Evolutionary conservation across 805 yeast genomes (phyloP), one percentile per base, ranked within the genome.

Genomic region (Lipomyces sp.): DNA sequence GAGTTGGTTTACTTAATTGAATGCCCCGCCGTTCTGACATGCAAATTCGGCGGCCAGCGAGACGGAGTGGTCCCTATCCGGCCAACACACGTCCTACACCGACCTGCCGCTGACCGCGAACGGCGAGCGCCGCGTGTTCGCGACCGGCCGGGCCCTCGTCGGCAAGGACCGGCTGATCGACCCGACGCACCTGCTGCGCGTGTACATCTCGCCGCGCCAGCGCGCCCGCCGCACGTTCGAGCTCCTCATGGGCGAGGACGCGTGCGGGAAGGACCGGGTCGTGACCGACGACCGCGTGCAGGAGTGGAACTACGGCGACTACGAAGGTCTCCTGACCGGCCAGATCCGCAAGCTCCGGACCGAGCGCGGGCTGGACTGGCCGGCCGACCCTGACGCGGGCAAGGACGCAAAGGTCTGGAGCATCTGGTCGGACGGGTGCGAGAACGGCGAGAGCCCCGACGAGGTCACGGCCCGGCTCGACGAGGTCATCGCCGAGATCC

Each of bases 221-320:
- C 76, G 98, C 57, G 96, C 97, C 2, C 73, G 75, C 46, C 81
- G 81, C 57, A 90, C 98, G 0, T 78, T 80, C 45, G 76, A 83
- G 16, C 72, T 89, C 53, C 71, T 89, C 21, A 39, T 58, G 21
- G 58, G 57, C 29, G 50, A 43, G 26, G 42, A 51, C 36, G 31
- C 31, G 28, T 21, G 28, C 21, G 70, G 13, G 72, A 71, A 23
- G 69, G 72, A 52, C 57, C 72, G 8, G 57, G 67, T 54, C 14
- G 50, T 38, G 68, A 72, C 50, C 56, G 80, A 85, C 24, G 51
- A 55, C 43, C 89, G 87, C 62, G 69, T 89, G 43, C 78, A 93
- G 61, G 98, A 91, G 70, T 91, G 97, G 97, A 95, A 87, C 59
- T 91, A 91, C 63, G 98, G 98, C 60, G 93, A 86, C 64, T 91